Base-by-base conservation (phyloP, 306 rosid species). In the Lathyrus oleraceus region DNA sequence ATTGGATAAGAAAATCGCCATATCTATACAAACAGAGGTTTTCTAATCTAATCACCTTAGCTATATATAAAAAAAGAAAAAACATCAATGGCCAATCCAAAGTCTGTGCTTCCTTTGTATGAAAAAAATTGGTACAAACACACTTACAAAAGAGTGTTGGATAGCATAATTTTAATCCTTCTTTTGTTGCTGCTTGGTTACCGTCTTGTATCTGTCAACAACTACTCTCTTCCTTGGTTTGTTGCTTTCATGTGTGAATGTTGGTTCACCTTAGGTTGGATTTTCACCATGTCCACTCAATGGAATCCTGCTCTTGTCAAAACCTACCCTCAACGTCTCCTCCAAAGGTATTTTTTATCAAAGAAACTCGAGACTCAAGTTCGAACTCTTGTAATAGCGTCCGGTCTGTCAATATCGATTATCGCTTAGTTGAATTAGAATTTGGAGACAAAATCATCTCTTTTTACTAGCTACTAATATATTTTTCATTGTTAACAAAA, bases 291-390 rank as follows among this genome's bases (percentile, higher is more conserved):
- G 65, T 10, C 20, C 75, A 68, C 14, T 65, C 70, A 49, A 17
- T 91, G 90, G 90, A 83, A 27, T 35, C 92, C 87, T 3, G 75
- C 78, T 2, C 2, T 19, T 0, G 36, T 39, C 72, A 63, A 78
- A 83, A 85, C 90, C 21, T 63, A 86, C 79, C 95, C 89, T 0
- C 59, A 79, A 0, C 81, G 61, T 36, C 90, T 90, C 21, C 65
- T 83, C 27, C 72, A 76, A 43, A 68, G 84, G 89, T 8, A 49
- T 12, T 2, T 23, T 23, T 23, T n/a, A n/a, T n/a, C n/a, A n/a
- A n/a, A n/a, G n/a, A n/a, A n/a, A n/a, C n/a, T n/a, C n/a, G n/a
- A n/a, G n/a, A n/a, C n/a, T n/a, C n/a, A n/a, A n/a, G n/a, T n/a
- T n/a, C n/a, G n/a, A n/a, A n/a, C n/a, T n/a, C n/a, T n/a, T n/a